These are phyloP conservation scores for Leccinum disarticulatum DNA, from an alignment of 768 basidiomycete genomes.

Conservation along the genomic window DNA sequence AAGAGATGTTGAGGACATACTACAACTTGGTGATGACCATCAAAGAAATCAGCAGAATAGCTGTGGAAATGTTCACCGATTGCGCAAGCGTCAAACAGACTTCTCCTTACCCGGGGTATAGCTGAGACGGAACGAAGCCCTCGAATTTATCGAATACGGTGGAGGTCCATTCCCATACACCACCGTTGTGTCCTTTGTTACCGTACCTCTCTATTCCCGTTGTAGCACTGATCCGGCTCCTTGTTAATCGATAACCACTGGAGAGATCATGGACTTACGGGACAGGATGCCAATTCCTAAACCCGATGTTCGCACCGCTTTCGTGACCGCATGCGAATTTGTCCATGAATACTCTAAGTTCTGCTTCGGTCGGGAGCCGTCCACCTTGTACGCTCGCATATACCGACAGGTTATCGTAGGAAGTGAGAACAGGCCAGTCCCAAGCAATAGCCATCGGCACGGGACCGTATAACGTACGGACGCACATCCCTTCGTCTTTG, in stretches of 20 bases:
- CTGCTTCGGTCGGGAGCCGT: constrained; percentile 86
- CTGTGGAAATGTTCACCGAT: constrained; percentile 34
- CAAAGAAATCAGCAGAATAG: constrained; percentile 89
- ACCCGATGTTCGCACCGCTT: constrained; percentile 80
- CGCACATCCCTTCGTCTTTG: constrained; percentile 37
- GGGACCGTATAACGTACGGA: constrained; percentile 87
- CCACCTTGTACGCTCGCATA: constrained; percentile 91
- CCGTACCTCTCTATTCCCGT: constrained; percentile 51
- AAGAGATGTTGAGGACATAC: constrained; percentile 46
- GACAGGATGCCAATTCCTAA: constrained; percentile 91
- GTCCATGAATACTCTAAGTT: constrained; percentile 78
- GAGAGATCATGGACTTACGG: constrained; percentile 56
- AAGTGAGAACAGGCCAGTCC: constrained; percentile 84
- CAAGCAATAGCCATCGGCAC: constrained; percentile 72
- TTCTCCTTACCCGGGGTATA: constrained; percentile 80
- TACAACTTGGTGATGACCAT: constrained; percentile 81
- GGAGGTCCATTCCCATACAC: constrained; percentile 98
- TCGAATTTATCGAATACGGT: constrained; percentile 69
- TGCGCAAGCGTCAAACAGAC: not conserved
- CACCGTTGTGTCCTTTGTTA: constrained; percentile 82
- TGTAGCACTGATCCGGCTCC: constrained; percentile 53
- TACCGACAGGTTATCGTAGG: constrained; percentile 72
- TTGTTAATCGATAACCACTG: constrained; percentile 1
- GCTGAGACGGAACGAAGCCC: constrained; percentile 68
- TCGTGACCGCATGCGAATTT: constrained; percentile 72